Conservation (phyloP, 805 yeast species). For the Tetrapisispora namnaoensis region DNA sequence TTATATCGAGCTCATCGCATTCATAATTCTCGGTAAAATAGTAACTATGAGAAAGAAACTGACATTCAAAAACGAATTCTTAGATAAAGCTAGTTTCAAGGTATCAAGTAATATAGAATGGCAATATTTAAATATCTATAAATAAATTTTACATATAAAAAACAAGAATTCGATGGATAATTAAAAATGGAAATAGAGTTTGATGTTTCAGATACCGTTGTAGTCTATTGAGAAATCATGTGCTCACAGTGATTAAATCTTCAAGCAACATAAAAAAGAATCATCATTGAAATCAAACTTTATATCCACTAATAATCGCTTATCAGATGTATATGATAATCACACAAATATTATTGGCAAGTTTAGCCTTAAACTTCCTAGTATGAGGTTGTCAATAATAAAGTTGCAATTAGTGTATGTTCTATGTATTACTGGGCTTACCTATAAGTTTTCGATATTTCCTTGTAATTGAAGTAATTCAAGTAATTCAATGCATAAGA, state of each 20-base stretch:
- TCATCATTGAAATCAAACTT: constrained; percentile 21
- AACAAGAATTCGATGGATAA: not conserved
- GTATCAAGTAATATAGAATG: constrained; percentile 22
- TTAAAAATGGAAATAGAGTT: not conserved
- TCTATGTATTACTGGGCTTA: not conserved
- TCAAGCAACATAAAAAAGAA: constrained; percentile 34
- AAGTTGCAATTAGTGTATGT: not conserved
- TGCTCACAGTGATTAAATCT: constrained; percentile 50
- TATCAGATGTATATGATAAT: not conserved
- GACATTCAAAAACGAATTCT: no score
- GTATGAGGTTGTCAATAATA: not conserved
- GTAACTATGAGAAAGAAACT: no score
- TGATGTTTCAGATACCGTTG: constrained; percentile 85
- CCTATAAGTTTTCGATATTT: not conserved
- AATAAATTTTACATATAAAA: not conserved
- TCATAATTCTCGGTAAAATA: no score
- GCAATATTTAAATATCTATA: not conserved
- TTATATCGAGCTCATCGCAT: not conserved
- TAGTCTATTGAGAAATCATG: constrained; percentile 81
- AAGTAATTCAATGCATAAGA: no score
- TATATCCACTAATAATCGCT: not conserved
- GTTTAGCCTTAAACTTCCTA: not conserved
- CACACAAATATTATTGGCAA: not conserved
- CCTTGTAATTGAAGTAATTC: not conserved
- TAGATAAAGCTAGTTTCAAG: no score